Base-by-base conservation (phyloP, 495 filamentous ascomycete genomes). In the Penicillium herquei region DNA sequence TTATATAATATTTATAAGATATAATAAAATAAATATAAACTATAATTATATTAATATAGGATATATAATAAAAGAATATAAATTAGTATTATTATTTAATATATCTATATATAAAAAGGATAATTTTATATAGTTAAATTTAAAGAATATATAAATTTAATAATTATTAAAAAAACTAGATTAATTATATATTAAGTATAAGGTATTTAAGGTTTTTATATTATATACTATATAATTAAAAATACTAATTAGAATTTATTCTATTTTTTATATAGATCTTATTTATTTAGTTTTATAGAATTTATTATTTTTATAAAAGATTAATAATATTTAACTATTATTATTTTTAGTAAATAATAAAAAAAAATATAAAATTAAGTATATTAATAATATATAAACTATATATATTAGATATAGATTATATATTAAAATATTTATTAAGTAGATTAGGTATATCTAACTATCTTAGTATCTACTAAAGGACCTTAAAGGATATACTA, bases 231-330 rank as follows among this genome's bases (percentile, higher is more conserved):
- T 42, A 42, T 42, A 42, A 13, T 42, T 42, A 42, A n/a, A 42
- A n/a, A n/a, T 42, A 7, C 16, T 13, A 7, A 42, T n/a, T 42
- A 6, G 11, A 42, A 46, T 46, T 6, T 21, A 46, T 7, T 46
- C 26, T 46, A 26, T 46, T 26, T 46, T 46, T 7, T 46, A 42
- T 42, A 42, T 46, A 46, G 43, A 31, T 46, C 17, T n/a, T 21
- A 46, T 21, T 46, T 21, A 46, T 31, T n/a, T 42, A 42, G 21
- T n/a, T 18, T 4, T 46, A 46, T 18, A 18, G 26, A 7, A 46
- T 18, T n/a, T 46, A 46, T 46, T 46, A 21, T 46, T 11, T 18
- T 5, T 21, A 46, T 18, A 6, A 26, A 21, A 18, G 8, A 46
- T 46, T 18, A 18, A 46, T 46, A 46, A 46, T 12, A 5, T 46